Evolutionary conservation across 1,284 basidiomycete species (phyloP), one percentile per base, ranked within the genome.

Genomic region (Apiotrichum veenhuisii): DNA sequence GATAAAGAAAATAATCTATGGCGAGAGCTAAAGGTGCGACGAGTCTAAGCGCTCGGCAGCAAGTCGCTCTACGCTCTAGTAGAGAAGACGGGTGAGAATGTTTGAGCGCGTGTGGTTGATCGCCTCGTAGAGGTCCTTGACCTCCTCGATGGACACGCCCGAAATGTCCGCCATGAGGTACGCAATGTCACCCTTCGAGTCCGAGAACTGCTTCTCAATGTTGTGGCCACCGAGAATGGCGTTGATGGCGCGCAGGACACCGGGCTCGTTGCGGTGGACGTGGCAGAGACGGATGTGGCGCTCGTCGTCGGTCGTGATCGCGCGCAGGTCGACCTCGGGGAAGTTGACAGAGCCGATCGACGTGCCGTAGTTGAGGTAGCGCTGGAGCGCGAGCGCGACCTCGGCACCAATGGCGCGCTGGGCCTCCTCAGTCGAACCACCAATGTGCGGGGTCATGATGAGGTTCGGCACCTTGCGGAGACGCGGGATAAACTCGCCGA

Each of bases 121-220:
- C 47, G 84, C 81, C 64, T 88, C 87, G 78, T 87, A 89, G 49
- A 99, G 83, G 68, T 82, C 86, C 70, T 85, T 85, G 62, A 97
- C 82, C 70, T 97, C 91, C 58, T 82, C 80, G 63, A 87, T 84
- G 69, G 87, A 89, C 65, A 98, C 93, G 64, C 91, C 85, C 34
- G 88, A 86, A 67, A 98, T 95, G 78, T 99, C 95, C 20, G 92
- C 93, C 85, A 98, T 87, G 63, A 98, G 83, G 64, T 77, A 77
- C 22, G 73, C 95, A 54, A 95, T 82, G 64, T 95, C 93, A 65
- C 91, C 92, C 79, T 92, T 92, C 54, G 90, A 93, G 75, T 98
- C 94, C 20, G 95, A 93, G 78, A 88, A 96, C 79, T 98, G 96
- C 82, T 98, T 98, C 80, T 97, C 94, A 73, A 99, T 95, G 78